A percentile compares a stretch with the other conserved stretches of the same genome.
Evolutionary conservation across 2,329 filamentous ascomycete species (phyloP).

Genomic region (Sporothrix mexicana): DNA sequence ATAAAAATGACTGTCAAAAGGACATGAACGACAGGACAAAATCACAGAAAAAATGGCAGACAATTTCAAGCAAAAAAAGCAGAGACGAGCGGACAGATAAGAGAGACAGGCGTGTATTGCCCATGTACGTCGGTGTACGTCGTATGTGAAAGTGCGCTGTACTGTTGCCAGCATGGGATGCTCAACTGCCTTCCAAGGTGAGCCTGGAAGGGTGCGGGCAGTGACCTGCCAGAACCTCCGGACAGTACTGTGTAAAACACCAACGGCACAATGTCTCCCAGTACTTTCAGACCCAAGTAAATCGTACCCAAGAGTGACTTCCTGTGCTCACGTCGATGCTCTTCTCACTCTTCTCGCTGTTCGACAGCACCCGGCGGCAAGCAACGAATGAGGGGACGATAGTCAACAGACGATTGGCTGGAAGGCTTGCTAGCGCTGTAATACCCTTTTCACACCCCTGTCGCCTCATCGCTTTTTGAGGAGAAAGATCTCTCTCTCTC

Average conservation of each 20-base stretch:
- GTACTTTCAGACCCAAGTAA: slow-evolving; percentile 6
- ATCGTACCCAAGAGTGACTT: slow-evolving; percentile 18
- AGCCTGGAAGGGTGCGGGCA: too few species aligned
- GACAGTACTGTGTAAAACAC: not conserved
- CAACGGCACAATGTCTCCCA: not conserved
- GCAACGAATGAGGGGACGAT: slow-evolving; percentile 31
- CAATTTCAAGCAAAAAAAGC: not conserved
- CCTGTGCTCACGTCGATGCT: slow-evolving; percentile 3
- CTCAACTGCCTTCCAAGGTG: not conserved
- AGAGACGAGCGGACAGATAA: not conserved
- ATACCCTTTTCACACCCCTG: not conserved
- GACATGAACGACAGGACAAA: too few species aligned
- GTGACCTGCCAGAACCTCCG: too few species aligned
- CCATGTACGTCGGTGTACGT: not conserved
- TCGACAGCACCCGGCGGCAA: slow-evolving; percentile 30
- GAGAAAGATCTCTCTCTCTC: slow-evolving; percentile 12
- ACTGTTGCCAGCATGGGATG: not conserved
- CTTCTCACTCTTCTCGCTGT: not conserved
- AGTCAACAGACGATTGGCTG: slow-evolving; percentile 26
- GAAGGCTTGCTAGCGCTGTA: slow-evolving; percentile 26
- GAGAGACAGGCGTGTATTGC: not conserved
- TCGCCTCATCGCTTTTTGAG: too few species aligned
- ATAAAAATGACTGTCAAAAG: not conserved
- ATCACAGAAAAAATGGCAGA: too few species aligned
- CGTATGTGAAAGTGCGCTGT: not conserved